A percentile compares a stretch with the other conserved stretches of the same genome.
These are phyloP conservation scores for Verbena officinalis DNA, from an alignment of 257 asterid species.

Conservation along the genomic window DNA sequence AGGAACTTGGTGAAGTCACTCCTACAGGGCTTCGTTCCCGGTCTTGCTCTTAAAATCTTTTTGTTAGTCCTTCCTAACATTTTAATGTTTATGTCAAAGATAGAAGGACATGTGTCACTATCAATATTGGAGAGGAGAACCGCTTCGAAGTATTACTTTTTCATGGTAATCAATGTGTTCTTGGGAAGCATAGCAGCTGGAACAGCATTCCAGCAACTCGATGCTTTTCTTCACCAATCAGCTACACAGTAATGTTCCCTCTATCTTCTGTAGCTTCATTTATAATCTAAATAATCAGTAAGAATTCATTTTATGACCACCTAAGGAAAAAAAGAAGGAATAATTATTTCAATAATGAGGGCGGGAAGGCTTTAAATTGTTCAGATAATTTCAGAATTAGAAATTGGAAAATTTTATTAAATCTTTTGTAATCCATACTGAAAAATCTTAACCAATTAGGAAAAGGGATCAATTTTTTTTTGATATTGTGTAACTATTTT, in stretches of 20 bases:
- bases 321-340: neutral
- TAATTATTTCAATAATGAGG: too few relatives aligned
- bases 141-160: conserved; percentile 85
- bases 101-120: conserved; percentile 81
- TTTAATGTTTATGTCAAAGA: conserved; percentile 86
- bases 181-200: conserved; percentile 94
- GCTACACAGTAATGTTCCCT: conserved; percentile 66
- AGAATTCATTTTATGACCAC: neutral
- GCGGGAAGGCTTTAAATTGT: neutral
- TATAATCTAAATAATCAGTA: neutral
- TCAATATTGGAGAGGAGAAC: conserved; percentile 79
- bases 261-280: conserved; percentile 2
- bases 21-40: conserved; percentile 95
- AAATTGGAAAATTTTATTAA: neutral
- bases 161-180: conserved; percentile 95
- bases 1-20: conserved; percentile 84
- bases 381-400: too few relatives aligned
- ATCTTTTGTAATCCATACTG: neutral
- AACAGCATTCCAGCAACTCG: conserved; percentile 95
- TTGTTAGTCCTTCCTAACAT: conserved; percentile 64
- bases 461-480: too few relatives aligned
- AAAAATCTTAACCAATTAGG: neutral
- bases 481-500: neutral
- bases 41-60: conserved; percentile 87
- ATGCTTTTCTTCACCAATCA: conserved; percentile 88